Evolutionary conservation across 78 protist species (phyloP).

Genomic region (Creolimax fragrantissima): DNA sequence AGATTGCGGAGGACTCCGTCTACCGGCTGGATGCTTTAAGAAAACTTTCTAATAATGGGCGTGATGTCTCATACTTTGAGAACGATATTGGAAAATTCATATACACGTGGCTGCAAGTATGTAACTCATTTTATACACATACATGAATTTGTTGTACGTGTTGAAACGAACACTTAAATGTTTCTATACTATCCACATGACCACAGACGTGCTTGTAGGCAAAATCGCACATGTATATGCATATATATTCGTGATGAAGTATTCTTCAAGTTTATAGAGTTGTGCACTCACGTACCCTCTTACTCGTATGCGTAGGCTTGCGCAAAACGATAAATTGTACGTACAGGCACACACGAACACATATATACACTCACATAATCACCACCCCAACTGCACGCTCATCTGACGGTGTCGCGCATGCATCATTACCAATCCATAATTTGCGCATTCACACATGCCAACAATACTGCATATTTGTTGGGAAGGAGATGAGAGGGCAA

Average conservation of each 20-base stretch:
- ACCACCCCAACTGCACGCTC: no score
- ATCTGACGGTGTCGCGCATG: no score
- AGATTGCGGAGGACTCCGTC: background rate
- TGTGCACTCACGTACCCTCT: no score
- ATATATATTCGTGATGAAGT: background rate
- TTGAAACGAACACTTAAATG: background rate
- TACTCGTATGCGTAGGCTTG: no score
- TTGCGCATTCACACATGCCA: no score
- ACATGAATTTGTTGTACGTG: background rate
- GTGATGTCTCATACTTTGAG: background rate
- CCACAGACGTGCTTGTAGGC: background rate
- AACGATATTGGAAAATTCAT: background rate
- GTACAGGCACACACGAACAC: no score
- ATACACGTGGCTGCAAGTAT: background rate
- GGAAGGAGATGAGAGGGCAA: background rate
- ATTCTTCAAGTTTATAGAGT: no score
- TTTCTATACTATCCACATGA: background rate
- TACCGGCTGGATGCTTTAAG: background rate
- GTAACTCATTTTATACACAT: background rate
- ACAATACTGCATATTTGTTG: no score
- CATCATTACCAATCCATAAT: no score
- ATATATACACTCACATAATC: no score
- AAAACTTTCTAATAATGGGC: background rate
- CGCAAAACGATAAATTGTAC: no score
- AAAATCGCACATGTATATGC: background rate